A percentile compares a stretch with the other conserved stretches of the same genome.
phyloP scores from a whole-genome alignment of 306 rosid genomes.

The Quercus ilex region DNA sequence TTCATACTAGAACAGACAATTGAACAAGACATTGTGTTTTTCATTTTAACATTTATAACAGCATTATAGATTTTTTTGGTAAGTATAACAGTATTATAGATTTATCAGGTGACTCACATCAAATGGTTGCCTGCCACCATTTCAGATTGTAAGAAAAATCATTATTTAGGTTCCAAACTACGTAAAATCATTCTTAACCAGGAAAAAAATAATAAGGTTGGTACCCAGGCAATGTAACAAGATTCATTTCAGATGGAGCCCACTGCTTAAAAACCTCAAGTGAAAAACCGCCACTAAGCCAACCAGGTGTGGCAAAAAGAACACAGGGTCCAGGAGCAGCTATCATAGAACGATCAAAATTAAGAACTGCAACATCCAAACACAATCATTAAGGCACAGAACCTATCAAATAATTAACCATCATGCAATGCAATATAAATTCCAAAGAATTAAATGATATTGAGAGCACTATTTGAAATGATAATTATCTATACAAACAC shows the following conservation, averaged over 20 bases:
- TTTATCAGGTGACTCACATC: background rate
- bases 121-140: background rate
- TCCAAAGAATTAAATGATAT: background rate
- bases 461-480: background rate
- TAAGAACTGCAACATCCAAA: slow-evolving; percentile 60
- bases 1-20: background rate
- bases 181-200: background rate
- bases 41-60: background rate
- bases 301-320: slow-evolving; percentile 98
- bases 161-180: background rate
- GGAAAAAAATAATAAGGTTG: background rate
- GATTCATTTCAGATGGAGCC: slow-evolving; percentile 87
- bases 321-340: slow-evolving; percentile 92
- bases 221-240: slow-evolving; percentile 83
- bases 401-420: slow-evolving; percentile 9
- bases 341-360: slow-evolving; percentile 79
- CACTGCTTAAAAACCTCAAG: slow-evolving; percentile 90
- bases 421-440: slow-evolving; percentile 11
- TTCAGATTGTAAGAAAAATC: background rate
- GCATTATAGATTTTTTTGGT: background rate
- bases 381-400: slow-evolving; percentile 19
- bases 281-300: slow-evolving; percentile 88
- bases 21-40: background rate
- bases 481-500: background rate
- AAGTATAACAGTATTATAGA: background rate